Evolutionary conservation across 164 flowering plant species (phyloP).

Genomic region (Dillenia suffruticosa): DNA sequence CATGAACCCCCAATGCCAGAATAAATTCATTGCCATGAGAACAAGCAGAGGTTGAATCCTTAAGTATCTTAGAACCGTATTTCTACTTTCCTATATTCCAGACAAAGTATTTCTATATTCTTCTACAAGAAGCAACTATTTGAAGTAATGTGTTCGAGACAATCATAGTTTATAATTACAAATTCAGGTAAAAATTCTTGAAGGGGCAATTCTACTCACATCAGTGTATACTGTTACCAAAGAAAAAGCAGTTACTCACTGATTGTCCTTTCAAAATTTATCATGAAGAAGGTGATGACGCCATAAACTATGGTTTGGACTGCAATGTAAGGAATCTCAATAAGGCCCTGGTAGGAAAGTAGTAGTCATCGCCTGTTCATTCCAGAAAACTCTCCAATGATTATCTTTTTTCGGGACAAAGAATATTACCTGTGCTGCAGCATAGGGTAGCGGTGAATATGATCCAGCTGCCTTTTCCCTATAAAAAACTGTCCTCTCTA

Average conservation of each 20-base stretch:
- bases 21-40: too few species aligned
- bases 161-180: too few species aligned
- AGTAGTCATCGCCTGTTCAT: neutral
- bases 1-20: too few species aligned
- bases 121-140: too few species aligned
- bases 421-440: constrained; percentile 68
- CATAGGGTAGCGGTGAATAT: constrained; percentile 81
- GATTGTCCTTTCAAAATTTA: constrained; percentile 58
- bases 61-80: too few species aligned
- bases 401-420: neutral
- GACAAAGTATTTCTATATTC: too few species aligned
- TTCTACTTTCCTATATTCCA: too few species aligned
- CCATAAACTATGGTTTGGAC: constrained; percentile 62
- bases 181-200: too few species aligned
- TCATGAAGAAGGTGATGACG: constrained; percentile 78
- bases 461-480: constrained; percentile 89
- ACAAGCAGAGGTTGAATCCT: too few species aligned
- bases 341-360: constrained; percentile 57
- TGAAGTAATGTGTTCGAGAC: too few species aligned
- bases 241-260: constrained; percentile 26
- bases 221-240: too few species aligned
- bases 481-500: constrained; percentile 88
- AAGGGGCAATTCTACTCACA: too few species aligned
- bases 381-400: neutral
- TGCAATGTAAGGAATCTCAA: constrained; percentile 78